Evolutionary conservation across 176 grass and related monocot genomes (phyloP), one percentile per base, ranked within the genome.

Genomic region (Neostapfia colusana): DNA sequence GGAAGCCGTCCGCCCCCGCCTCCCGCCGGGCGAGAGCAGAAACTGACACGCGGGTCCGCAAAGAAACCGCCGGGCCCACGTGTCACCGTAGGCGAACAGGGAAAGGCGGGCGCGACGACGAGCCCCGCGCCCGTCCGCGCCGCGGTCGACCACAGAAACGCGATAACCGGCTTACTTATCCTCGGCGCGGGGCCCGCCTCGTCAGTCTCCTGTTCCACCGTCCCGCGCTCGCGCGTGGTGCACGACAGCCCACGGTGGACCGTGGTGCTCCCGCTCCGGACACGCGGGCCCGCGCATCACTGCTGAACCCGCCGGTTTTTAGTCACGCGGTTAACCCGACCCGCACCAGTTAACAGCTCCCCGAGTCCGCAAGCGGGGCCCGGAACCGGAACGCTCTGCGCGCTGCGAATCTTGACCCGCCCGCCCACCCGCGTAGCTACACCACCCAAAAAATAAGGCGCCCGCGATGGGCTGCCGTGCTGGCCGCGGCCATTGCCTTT

Each of bases 201-300:
- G 74, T 83, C 85, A 0, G 1, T 2, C 20, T 0, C 38, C 12
- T 67, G 67, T 15, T 15, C 15, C 21, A 24, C 55, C 55, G 4
- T 14, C 3, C 15, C 45, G 31, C 31, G 31, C 31, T 1, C 31
- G 31, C 1, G 45, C 16, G 49, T 25, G 85, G 80, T 63, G 75
- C 70, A 79, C 70, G 81, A 83, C 75, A 83, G 54, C 44, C 53
- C 53, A 75, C 64, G 75, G 86, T 79, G 81, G 63, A 88, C 86
- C 68, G 85, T n/a, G n/a, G n/a, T n/a, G n/a, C n/a, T n/a, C 31
- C 31, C 31, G 31, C 31, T 31, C 31, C 31, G 31, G 31, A 31
- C 31, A 31, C 37, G 18, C 50, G 77, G 20, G 51, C 51, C 20
- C 20, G 51, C 1, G 18, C 1, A 4, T 20, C 20, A 20, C 11